These are phyloP conservation scores for Cucurbita argyrosperma DNA, from an alignment of 306 rosid genomes.

Conservation along the genomic window DNA sequence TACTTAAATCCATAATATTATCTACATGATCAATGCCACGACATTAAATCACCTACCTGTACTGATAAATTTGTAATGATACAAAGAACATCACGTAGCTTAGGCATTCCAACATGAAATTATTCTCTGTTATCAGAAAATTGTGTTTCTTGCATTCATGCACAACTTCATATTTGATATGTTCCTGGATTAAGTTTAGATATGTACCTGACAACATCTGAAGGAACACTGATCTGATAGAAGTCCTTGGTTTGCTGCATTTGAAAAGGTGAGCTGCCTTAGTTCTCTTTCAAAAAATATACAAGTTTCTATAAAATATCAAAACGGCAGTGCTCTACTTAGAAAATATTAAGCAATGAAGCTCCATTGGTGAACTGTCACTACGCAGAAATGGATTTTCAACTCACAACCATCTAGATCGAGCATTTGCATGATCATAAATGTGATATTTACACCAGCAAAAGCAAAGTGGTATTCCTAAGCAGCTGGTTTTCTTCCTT, in stretches of 20 bases:
- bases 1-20: not conserved
- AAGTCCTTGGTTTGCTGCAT: conserved; percentile 71
- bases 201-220: conserved; percentile 70
- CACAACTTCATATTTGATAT: not conserved
- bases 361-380: not conserved
- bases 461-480: conserved; percentile 86
- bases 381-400: not conserved
- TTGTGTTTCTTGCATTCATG: not conserved
- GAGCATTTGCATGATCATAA: conserved; percentile 87
- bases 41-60: not conserved
- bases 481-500: conserved; percentile 59
- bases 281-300: not conserved
- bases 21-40: not conserved
- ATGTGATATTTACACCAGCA: conserved; percentile 79
- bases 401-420: conserved; percentile 63
- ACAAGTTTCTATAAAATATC: not conserved
- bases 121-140: conserved; percentile 38
- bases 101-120: not conserved
- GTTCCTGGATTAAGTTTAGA: not conserved
- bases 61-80: not conserved
- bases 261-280: conserved; percentile 8
- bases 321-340: not conserved
- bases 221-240: conserved; percentile 53
- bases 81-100: not conserved
- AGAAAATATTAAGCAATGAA: not conserved